Evolutionary conservation across 441 rosid species (phyloP).

Genomic region (Bruguiera hainesii): DNA sequence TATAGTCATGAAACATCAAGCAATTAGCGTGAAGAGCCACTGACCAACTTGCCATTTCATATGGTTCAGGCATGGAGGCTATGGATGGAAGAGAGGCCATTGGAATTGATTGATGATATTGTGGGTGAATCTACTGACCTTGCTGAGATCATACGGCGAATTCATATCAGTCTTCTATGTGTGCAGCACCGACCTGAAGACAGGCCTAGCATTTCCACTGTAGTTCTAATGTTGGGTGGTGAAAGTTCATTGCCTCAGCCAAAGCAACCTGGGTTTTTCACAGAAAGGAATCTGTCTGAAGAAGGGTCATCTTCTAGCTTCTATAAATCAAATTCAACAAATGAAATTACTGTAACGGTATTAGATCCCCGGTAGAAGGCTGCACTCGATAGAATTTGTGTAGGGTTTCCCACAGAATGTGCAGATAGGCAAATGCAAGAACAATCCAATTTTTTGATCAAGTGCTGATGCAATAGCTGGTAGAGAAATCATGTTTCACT

Average conservation of each 20-base stretch:
- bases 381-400: too few relatives aligned
- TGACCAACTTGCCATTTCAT: neutral
- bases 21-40: too few relatives aligned
- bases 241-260: slow-evolving; percentile 35
- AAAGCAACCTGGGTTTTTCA: slow-evolving; percentile 30
- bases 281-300: slow-evolving; percentile 27
- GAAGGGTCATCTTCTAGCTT: slow-evolving; percentile 53
- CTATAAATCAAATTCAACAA: slow-evolving; percentile 43
- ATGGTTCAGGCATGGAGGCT: slow-evolving; percentile 28
- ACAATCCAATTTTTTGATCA: too few relatives aligned
- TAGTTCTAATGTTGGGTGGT: slow-evolving; percentile 52
- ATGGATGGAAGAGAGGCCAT: slow-evolving; percentile 25
- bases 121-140: slow-evolving; percentile 17
- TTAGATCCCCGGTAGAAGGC: slow-evolving; percentile 45
- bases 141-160: slow-evolving; percentile 44
- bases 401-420: too few relatives aligned
- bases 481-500: too few relatives aligned
- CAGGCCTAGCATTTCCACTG: slow-evolving; percentile 51
- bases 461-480: too few relatives aligned
- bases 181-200: slow-evolving; percentile 47
- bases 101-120: slow-evolving; percentile 11
- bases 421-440: too few relatives aligned
- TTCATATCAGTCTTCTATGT: slow-evolving; percentile 56
- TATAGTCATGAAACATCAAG: too few relatives aligned
- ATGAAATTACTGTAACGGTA: slow-evolving; percentile 54